These are phyloP conservation scores for Niveomyces coronatus DNA, from an alignment of 2,329 filamentous ascomycete genomes.

Conservation along the genomic window DNA sequence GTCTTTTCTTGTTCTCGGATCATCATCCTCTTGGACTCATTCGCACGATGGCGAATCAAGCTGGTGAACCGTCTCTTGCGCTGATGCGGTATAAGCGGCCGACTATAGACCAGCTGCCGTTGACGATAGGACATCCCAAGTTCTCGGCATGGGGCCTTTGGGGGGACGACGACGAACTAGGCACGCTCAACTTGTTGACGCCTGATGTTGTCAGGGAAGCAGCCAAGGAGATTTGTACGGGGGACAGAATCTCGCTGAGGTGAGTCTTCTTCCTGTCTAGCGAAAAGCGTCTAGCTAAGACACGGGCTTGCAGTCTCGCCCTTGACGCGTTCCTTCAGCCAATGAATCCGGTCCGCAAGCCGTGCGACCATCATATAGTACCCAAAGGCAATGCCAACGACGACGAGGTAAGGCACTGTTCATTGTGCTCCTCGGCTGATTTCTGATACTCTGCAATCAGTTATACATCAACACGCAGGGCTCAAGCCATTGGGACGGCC, in stretches of 20 bases:
- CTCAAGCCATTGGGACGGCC: constrained; percentile 8
- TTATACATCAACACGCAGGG: constrained; percentile 5
- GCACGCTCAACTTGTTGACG: constrained; percentile 50
- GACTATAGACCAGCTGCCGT: no score
- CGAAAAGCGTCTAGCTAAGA: background rate
- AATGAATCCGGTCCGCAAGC: constrained; percentile 13
- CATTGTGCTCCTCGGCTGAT: no score
- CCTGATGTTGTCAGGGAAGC: background rate
- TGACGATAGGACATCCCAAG: no score
- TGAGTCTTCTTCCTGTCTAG: background rate
- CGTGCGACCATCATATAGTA: constrained; percentile 13
- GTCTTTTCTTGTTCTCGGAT: no score
- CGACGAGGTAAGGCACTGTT: no score
- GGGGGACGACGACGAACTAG: constrained; percentile 46
- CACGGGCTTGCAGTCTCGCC: constrained; percentile 7
- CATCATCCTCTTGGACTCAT: no score
- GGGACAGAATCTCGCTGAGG: background rate
- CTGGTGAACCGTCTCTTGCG: no score
- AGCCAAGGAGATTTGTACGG: background rate
- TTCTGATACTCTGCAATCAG: no score
- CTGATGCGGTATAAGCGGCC: no score
- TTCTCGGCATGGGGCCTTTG: constrained; percentile 39
- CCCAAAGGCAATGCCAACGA: constrained; percentile 15
- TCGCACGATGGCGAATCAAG: no score
- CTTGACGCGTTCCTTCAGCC: constrained; percentile 7